Percentiles rank a stretch among this genome's conserved stretches.
Conservation (phyloP, 257 asterid species). For the Solanum etuberosum region DNA sequence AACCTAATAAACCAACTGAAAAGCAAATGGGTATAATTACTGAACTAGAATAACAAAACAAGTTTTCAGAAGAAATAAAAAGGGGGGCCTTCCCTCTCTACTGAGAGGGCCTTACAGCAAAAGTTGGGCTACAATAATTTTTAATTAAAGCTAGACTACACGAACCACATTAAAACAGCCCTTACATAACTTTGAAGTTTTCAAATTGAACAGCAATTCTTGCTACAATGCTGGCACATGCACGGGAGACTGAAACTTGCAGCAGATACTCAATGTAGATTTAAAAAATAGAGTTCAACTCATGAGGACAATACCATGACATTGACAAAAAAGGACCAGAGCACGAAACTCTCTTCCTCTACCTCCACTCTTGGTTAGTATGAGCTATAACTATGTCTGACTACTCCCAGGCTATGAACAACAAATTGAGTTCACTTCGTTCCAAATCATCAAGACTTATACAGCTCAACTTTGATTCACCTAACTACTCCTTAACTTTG, state of each 20-base stretch:
- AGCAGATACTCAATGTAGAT: neutral
- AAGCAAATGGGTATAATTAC: neutral
- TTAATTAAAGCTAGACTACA: neutral
- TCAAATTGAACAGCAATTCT: neutral
- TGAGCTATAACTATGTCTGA: neutral
- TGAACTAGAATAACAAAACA: neutral
- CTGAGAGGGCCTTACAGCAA: neutral
- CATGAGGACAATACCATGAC: neutral
- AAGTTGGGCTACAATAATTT: neutral
- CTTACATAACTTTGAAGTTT: neutral
- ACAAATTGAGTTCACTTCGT: neutral
- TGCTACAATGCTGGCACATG: neutral
- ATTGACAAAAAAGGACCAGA: neutral
- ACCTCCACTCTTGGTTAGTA: neutral
- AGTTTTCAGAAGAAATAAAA: neutral
- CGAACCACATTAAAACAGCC: neutral
- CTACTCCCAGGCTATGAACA: neutral
- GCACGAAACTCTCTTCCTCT: neutral
- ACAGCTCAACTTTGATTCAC: neutral
- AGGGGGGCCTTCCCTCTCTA: neutral
- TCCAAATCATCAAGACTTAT: neutral
- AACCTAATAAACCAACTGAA: neutral
- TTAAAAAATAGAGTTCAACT: neutral
- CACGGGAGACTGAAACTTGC: neutral
- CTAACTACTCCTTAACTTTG: neutral